A percentile compares a stretch with the other conserved stretches of the same genome.
Conservation (phyloP, 2,329 filamentous ascomycete genomes). For the Didymella exigua region DNA sequence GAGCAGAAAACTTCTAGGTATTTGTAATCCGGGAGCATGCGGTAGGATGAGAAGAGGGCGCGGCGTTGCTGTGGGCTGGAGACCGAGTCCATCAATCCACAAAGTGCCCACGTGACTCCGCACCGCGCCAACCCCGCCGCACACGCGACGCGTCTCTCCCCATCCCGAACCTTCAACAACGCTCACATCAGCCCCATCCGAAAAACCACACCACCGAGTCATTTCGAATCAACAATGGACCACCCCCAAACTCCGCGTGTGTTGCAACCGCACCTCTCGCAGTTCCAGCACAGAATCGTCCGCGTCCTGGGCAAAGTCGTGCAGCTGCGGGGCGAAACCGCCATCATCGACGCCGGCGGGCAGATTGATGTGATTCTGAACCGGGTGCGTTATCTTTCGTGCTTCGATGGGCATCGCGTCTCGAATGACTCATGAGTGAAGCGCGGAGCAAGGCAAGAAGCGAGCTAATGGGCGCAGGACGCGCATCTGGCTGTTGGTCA, state of each 20-base stretch:
- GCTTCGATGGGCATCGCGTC: too few species aligned
- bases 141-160: slow-evolving; percentile 13
- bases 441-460: too few species aligned
- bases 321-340: slow-evolving; percentile 79
- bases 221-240: slow-evolving; percentile 30
- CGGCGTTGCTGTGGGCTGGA: slow-evolving; percentile 8
- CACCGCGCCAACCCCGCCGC: slow-evolving; percentile 1
- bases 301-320: slow-evolving; percentile 85
- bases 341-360: slow-evolving; percentile 79
- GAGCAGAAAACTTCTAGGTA: slow-evolving; percentile 8
- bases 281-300: slow-evolving; percentile 73
- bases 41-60: slow-evolving; percentile 35
- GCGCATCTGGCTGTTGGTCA: slow-evolving; percentile 72
- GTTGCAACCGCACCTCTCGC: slow-evolving; percentile 77
- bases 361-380: slow-evolving; percentile 76
- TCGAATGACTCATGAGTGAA: too few species aligned
- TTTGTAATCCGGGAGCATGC: slow-evolving; percentile 49
- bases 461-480: slow-evolving; percentile 65
- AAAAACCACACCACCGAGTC: background rate
- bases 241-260: slow-evolving; percentile 72
- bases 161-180: background rate
- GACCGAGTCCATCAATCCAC: background rate
- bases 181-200: background rate
- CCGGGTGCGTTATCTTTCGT: slow-evolving; percentile 58
- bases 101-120: slow-evolving; percentile 10